Evolutionary conservation across 2,329 filamentous ascomycete species (phyloP).

Genomic region (Neopestalotiopsis sp.): DNA sequence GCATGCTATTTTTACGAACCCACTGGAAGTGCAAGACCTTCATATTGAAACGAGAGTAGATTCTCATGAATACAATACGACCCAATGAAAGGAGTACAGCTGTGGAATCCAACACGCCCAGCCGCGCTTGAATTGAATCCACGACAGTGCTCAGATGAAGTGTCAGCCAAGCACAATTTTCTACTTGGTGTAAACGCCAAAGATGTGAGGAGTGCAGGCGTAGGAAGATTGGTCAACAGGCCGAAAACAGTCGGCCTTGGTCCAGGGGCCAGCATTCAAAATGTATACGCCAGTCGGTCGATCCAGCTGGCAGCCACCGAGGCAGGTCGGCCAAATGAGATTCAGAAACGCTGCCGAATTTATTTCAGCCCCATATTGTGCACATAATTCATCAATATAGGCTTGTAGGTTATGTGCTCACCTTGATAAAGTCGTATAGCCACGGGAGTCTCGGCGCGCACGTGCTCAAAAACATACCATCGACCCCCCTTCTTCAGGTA

Average conservation of each 20-base stretch:
- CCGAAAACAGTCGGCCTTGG: constrained; percentile 51
- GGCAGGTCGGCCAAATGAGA: constrained; percentile 55
- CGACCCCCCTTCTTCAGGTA: constrained; percentile 65
- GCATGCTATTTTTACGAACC: too few relatives aligned
- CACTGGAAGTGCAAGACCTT: too few relatives aligned
- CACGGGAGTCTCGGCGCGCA: constrained; percentile 46
- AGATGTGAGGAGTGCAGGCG: constrained; percentile 22
- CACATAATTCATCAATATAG: not conserved
- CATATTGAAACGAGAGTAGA: too few relatives aligned
- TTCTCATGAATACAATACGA: too few relatives aligned
- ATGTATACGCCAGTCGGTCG: constrained; percentile 54
- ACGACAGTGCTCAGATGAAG: too few relatives aligned
- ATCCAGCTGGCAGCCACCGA: constrained; percentile 59
- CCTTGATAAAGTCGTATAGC: constrained; percentile 56
- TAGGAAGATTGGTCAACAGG: constrained; percentile 49
- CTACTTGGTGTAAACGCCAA: constrained; percentile 18
- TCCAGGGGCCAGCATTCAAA: constrained; percentile 57
- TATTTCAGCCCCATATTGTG: not conserved
- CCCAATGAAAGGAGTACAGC: too few relatives aligned
- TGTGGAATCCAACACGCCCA: too few relatives aligned
- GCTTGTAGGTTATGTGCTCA: constrained; percentile 39
- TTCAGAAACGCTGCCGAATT: constrained; percentile 50
- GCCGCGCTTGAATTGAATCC: too few relatives aligned
- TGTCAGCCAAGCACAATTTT: not conserved
- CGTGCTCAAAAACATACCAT: constrained; percentile 70